A percentile compares a stretch with the other conserved stretches of the same genome.
Evolutionary conservation across 2,329 filamentous ascomycete genomes (phyloP).

Genomic region (Diaporthe vaccinii): DNA sequence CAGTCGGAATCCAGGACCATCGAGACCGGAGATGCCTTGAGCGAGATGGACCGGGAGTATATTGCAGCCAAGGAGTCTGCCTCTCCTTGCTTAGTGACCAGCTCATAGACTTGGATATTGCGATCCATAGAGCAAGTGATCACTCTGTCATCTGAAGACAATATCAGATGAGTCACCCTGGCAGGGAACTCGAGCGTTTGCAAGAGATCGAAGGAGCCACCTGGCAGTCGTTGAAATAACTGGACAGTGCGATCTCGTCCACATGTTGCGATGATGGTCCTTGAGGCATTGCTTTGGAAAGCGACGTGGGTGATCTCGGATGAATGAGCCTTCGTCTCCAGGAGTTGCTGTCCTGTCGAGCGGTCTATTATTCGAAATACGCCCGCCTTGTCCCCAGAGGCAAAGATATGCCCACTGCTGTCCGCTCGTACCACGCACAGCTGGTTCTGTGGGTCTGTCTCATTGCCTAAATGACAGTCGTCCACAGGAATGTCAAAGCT

Average conservation of each 20-base stretch:
- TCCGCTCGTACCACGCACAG: conserved; percentile 72
- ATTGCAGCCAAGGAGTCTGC: conserved; percentile 80
- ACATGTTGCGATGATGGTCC: conserved; percentile 82
- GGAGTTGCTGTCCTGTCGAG: conserved; percentile 70
- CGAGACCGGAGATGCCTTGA: conserved; percentile 89
- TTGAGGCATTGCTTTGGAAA: conserved; percentile 73
- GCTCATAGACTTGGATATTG: conserved; percentile 85
- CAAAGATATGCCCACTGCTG: conserved; percentile 73
- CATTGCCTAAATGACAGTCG: conserved; percentile 63
- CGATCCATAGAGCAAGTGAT: conserved; percentile 92
- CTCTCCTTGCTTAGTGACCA: conserved; percentile 77
- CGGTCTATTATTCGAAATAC: conserved; percentile 79
- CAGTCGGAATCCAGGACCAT: conserved; percentile 79
- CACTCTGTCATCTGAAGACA: conserved; percentile 81
- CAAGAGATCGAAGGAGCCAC: conserved; percentile 78
- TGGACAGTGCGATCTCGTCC: conserved; percentile 94
- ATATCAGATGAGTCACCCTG: conserved; percentile 80
- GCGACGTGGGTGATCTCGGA: conserved; percentile 87
- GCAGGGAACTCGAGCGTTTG: conserved; percentile 96
- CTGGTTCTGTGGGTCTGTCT: conserved; percentile 69
- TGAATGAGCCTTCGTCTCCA: conserved; percentile 87
- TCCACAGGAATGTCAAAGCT: conserved; percentile 79
- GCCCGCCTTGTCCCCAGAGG: conserved; percentile 91
- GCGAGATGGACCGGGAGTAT: conserved; percentile 80
- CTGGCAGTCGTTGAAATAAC: conserved; percentile 76